These are phyloP conservation scores for Aspergillus funiculosus DNA, from an alignment of 495 filamentous ascomycete species.

Conservation along the genomic window DNA sequence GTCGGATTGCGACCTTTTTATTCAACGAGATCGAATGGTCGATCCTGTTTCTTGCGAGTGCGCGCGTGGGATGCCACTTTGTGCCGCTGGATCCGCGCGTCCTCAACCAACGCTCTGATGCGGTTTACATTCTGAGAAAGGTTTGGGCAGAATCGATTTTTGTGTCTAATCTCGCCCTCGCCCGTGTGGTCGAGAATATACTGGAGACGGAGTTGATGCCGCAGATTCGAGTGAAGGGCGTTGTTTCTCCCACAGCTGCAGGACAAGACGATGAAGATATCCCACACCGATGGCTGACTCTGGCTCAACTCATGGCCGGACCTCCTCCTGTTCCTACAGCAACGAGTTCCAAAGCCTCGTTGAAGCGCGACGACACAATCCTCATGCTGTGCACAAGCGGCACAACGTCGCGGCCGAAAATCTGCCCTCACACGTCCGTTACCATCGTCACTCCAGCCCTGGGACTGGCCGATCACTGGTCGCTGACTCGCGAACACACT, in stretches of 20 bases:
- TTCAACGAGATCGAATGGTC: slow-evolving; percentile 32
- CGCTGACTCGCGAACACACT: slow-evolving; percentile 11
- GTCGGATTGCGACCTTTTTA: slow-evolving; percentile 23
- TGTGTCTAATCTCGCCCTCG: slow-evolving; percentile 12
- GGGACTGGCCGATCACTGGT: slow-evolving; percentile 16
- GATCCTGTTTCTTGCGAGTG: slow-evolving; percentile 27
- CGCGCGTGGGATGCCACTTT: slow-evolving; percentile 23
- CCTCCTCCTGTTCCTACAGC: no score
- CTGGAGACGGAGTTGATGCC: not conserved
- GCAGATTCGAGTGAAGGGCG: not conserved
- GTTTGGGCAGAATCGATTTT: slow-evolving; percentile 21
- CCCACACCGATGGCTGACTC: not conserved
- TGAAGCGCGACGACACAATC: not conserved
- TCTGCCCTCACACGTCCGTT: slow-evolving; percentile 27
- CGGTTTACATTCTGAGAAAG: slow-evolving; percentile 15
- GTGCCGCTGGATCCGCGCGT: slow-evolving; percentile 27
- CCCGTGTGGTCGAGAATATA: not conserved
- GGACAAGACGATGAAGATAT: no score
- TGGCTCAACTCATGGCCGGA: not conserved
- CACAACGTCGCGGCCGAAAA: slow-evolving; percentile 34
- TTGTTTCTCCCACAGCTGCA: not conserved
- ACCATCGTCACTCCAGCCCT: slow-evolving; percentile 20
- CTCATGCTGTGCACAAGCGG: slow-evolving; percentile 39
- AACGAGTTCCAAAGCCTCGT: no score
- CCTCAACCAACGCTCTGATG: slow-evolving; percentile 15